These are phyloP conservation scores for Gossypium rotundifolium DNA, from an alignment of 345 rosid species.

Conservation along the genomic window DNA sequence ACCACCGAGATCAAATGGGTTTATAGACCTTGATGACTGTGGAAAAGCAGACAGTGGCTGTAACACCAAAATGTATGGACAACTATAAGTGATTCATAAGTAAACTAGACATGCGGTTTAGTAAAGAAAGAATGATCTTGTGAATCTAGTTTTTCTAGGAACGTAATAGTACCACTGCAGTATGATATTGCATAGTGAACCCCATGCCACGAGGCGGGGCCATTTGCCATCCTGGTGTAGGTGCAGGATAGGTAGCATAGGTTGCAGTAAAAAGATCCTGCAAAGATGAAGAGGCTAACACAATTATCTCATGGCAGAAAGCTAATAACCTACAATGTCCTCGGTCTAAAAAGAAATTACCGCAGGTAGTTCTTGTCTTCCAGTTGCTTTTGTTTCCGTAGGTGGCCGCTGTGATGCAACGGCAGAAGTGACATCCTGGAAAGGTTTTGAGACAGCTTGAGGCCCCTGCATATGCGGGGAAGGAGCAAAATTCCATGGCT, in stretches of 20 bases:
- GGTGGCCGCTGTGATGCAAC: constrained; percentile 31
- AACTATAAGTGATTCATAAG: constrained; percentile 6
- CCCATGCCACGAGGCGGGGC: constrained; percentile 61
- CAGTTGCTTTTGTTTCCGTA: constrained; percentile 40
- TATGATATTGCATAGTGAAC: constrained; percentile 51
- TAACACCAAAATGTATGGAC: constrained; percentile 13
- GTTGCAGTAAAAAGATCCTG: constrained; percentile 75
- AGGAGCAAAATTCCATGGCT: constrained; percentile 50
- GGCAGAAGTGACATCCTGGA: constrained; percentile 24
- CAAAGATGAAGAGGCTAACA: constrained; percentile 15
- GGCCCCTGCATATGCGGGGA: constrained; percentile 39
- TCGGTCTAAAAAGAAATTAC: constrained; percentile 30
- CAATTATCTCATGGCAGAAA: not conserved
- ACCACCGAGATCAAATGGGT: constrained; percentile 71
- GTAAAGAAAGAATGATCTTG: constrained; percentile 4
- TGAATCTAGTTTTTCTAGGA: not conserved
- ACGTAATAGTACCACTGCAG: constrained; percentile 42
- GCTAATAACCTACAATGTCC: not conserved
- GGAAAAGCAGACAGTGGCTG: constrained; percentile 55
- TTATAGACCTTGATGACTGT: constrained; percentile 48
- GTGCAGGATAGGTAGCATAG: constrained; percentile 49
- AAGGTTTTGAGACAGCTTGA: constrained; percentile 21
- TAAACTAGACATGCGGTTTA: not conserved
- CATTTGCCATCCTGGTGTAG: constrained; percentile 67
- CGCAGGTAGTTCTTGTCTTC: constrained; percentile 73